phyloP scores from a whole-genome alignment of 1,284 basidiomycete genomes.

The Pisolithus thermaeus region DNA sequence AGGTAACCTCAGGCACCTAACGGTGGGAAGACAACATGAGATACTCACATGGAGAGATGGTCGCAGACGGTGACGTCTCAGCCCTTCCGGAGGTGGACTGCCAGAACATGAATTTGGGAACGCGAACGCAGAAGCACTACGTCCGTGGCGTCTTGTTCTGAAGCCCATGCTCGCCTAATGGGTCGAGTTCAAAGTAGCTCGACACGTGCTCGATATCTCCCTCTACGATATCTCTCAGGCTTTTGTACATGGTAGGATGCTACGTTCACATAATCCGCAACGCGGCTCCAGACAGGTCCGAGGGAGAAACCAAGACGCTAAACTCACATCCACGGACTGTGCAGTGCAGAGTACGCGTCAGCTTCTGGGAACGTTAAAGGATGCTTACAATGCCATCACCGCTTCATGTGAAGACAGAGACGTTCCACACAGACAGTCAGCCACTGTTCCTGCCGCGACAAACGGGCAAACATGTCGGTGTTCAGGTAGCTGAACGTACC shows the following conservation, averaged over 20 bases:
- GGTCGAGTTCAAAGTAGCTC: constrained; percentile 30
- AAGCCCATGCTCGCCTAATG: neutral
- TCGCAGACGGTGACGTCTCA: constrained; percentile 23
- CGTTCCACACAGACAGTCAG: constrained; percentile 7
- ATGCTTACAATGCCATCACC: constrained; percentile 11
- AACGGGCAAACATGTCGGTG: constrained; percentile 6
- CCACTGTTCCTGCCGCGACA: constrained; percentile 10
- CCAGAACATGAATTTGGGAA: neutral
- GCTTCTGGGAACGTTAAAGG: neutral
- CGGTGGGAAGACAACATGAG: neutral
- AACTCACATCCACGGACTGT: constrained; percentile 31
- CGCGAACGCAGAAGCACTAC: neutral
- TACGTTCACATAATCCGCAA: constrained; percentile 26
- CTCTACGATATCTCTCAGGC: constrained; percentile 25
- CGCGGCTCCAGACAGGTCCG: constrained; percentile 24
- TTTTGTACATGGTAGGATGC: constrained; percentile 30
- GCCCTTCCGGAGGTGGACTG: constrained; percentile 2
- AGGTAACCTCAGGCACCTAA: neutral
- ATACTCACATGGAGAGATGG: constrained; percentile 20
- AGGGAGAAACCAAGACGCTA: constrained; percentile 23
- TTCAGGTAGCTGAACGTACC: neutral
- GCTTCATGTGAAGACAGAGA: neutral
- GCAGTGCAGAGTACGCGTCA: neutral
- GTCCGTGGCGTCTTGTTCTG: neutral
- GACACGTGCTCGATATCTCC: constrained; percentile 33